Evolutionary conservation across 352 stramenopile species (phyloP).

Genomic region (Pythium aristosporum): DNA sequence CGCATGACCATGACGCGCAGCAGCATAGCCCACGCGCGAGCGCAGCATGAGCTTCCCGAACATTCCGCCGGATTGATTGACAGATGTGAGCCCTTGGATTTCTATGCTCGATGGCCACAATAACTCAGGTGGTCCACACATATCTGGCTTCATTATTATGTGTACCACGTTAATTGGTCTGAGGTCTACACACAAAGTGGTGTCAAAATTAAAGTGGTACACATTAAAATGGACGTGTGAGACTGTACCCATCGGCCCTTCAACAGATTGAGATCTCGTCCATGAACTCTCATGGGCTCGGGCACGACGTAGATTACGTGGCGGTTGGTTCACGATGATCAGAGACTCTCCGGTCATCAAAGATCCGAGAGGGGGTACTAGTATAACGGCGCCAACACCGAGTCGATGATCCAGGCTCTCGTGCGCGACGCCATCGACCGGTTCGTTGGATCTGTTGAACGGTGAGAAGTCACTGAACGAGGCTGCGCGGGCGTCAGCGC

Average conservation of each 20-base stretch:
- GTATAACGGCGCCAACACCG: slow-evolving; percentile 97
- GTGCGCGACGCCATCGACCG: slow-evolving; percentile 93
- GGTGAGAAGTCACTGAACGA: slow-evolving; percentile 38
- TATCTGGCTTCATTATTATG: neutral
- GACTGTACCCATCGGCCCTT: no score
- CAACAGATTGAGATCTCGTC: no score
- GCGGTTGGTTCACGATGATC: no score
- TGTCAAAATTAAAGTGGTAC: no score
- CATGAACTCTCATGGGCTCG: slow-evolving; percentile 96
- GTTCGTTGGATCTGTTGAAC: slow-evolving; percentile 74
- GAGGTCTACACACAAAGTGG: no score
- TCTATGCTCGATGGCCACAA: no score
- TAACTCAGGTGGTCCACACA: no score
- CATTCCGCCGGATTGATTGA: no score
- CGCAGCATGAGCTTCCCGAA: no score
- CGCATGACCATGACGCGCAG: neutral
- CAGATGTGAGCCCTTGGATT: no score
- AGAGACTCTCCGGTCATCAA: slow-evolving; percentile 99
- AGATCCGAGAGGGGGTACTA: slow-evolving; percentile 98
- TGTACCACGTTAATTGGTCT: neutral
- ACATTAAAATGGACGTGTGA: no score
- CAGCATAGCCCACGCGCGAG: no score
- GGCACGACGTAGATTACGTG: slow-evolving; percentile 98
- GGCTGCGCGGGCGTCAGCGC: slow-evolving; percentile 41
- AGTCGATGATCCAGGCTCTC: slow-evolving; percentile 98